Evolutionary conservation across 2,329 filamentous ascomycete species (phyloP).

Genomic region (Orbilia brochopaga): DNA sequence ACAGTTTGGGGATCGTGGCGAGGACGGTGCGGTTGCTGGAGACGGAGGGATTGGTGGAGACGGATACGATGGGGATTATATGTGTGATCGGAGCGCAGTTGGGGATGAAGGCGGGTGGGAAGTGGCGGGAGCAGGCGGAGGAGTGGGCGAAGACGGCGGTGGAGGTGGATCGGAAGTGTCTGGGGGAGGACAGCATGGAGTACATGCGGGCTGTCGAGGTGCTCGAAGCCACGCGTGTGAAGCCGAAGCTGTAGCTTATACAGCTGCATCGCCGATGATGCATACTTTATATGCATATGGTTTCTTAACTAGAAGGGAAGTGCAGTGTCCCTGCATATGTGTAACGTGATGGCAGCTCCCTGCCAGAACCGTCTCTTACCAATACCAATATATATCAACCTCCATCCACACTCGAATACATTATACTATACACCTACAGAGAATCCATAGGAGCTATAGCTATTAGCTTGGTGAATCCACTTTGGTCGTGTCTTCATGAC

Average conservation of each 20-base stretch:
- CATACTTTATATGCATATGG: too few relatives aligned
- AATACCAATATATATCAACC: too few relatives aligned
- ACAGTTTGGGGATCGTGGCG: conserved; percentile 9
- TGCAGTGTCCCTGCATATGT: too few relatives aligned
- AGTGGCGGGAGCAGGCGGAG: conserved; percentile 15
- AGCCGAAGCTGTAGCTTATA: neutral
- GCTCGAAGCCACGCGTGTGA: conserved; percentile 12
- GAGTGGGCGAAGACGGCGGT: conserved; percentile 36
- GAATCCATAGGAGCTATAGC: too few relatives aligned
- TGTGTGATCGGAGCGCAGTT: conserved; percentile 19
- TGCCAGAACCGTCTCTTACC: too few relatives aligned
- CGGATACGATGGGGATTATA: conserved; percentile 31
- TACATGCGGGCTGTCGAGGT: conserved; percentile 18
- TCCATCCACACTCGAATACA: too few relatives aligned
- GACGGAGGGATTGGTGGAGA: conserved; percentile 45
- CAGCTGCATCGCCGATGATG: too few relatives aligned
- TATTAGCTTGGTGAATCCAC: too few relatives aligned
- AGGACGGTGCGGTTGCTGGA: conserved; percentile 25
- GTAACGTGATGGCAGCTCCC: too few relatives aligned
- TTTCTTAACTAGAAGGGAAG: too few relatives aligned
- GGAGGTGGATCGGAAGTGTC: conserved; percentile 37
- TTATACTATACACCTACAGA: too few relatives aligned
- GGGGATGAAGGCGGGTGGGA: neutral
- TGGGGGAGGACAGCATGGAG: conserved; percentile 42
- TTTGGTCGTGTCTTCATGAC: too few relatives aligned